Conservation (phyloP, 139 green algal genomes). For the Axilococcus clingmanii region DNA sequence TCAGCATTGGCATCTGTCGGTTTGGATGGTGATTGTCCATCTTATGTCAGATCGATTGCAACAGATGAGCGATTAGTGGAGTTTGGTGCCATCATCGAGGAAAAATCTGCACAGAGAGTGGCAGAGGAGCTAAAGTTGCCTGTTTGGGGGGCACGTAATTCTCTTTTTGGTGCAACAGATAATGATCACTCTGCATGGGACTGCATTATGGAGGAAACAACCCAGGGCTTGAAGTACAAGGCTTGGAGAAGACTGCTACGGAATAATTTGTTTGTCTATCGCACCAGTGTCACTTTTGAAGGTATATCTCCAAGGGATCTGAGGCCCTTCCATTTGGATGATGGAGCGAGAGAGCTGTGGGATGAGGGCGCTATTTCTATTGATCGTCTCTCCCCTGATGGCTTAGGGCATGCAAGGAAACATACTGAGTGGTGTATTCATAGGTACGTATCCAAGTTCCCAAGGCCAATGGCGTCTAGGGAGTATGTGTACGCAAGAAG, state of each 20-base stretch:
- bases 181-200: constrained; percentile 3
- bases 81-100: constrained; percentile 45
- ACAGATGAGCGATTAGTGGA: constrained; percentile 53
- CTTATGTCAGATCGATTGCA: constrained; percentile 17
- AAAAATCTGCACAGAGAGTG: background rate
- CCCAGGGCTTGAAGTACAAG: constrained; percentile 41
- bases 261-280: constrained; percentile 48
- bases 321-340: constrained; percentile 49
- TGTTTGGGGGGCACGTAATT: background rate
- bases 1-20: constrained; percentile 20
- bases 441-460: constrained; percentile 43
- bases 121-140: constrained; percentile 5
- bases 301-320: constrained; percentile 33
- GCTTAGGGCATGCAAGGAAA: background rate
- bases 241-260: constrained; percentile 48
- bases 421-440: constrained; percentile 35
- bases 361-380: constrained; percentile 32
- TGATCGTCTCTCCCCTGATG: constrained; percentile 1
- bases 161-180: constrained; percentile 32
- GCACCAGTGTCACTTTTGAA: constrained; percentile 29
- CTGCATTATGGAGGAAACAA: constrained; percentile 34
- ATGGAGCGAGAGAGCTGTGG: constrained; percentile 29
- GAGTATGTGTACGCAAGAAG: constrained; percentile 60
- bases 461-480: constrained; percentile 46
- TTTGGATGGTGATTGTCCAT: constrained; percentile 23